A percentile compares a stretch with the other conserved stretches of the same genome.
Evolutionary conservation across 208 protist genomes (phyloP).

Genomic region (Acanthamoeba royreba): DNA sequence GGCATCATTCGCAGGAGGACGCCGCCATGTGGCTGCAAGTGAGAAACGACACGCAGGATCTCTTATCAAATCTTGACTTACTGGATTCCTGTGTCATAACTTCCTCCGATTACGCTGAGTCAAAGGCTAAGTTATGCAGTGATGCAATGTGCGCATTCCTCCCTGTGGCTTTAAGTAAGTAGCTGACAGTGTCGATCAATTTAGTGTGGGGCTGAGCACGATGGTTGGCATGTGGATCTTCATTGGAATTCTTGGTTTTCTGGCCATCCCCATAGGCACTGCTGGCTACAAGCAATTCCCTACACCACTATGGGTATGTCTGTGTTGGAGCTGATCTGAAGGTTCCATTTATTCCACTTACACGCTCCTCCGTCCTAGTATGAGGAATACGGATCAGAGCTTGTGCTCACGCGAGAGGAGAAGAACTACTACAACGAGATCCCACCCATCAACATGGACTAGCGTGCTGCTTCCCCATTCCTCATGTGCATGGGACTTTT

Average conservation of each 20-base stretch:
- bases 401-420: conserved; percentile 16
- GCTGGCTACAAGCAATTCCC: conserved; percentile 17
- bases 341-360: too few relatives aligned
- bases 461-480: too few relatives aligned
- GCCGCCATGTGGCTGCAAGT: not conserved
- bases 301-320: not conserved
- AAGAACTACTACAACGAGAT: conserved; percentile 2
- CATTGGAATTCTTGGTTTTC: not conserved
- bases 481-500: too few relatives aligned
- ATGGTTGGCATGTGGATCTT: conserved; percentile 33
- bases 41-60: not conserved
- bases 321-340: too few relatives aligned
- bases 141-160: not conserved
- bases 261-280: not conserved
- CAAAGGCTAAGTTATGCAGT: not conserved
- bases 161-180: not conserved
- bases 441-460: not conserved
- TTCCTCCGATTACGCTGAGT: not conserved
- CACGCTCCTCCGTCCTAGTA: not conserved
- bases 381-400: conserved; percentile 22
- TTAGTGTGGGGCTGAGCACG: conserved; percentile 5
- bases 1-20: not conserved
- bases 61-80: not conserved
- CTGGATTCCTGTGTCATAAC: not conserved
- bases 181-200: not conserved